Conservation (phyloP, 352 stramenopile species). For the Pythium dissimile region DNA sequence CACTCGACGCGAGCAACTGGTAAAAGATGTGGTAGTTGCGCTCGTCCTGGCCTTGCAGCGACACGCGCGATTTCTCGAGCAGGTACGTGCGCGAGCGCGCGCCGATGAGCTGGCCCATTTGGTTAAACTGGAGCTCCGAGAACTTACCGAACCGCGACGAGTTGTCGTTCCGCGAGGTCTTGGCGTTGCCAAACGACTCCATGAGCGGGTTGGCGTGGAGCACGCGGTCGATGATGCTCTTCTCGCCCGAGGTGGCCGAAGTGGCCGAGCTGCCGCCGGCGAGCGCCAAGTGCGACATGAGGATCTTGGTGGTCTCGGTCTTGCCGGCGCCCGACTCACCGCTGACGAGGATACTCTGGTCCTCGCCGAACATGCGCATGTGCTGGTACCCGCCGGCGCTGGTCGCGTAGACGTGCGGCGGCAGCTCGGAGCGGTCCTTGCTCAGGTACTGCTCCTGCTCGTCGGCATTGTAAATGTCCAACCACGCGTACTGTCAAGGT, state of each 20-base stretch:
- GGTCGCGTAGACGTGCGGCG: constrained; percentile 81
- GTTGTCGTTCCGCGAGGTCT: constrained; percentile 96
- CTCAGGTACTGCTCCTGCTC: constrained; percentile 78
- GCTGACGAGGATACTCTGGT: constrained; percentile 80
- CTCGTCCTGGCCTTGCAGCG: constrained; percentile 90
- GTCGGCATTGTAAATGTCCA: constrained; percentile 87
- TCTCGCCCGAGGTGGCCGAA: constrained; percentile 31
- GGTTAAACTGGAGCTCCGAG: constrained; percentile 93
- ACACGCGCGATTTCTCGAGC: constrained; percentile 88
- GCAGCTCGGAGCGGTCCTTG: constrained; percentile 62
- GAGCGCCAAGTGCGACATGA: constrained; percentile 93
- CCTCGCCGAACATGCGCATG: constrained; percentile 78
- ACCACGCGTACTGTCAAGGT: constrained; percentile 80
- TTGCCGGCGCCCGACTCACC: constrained; percentile 93
- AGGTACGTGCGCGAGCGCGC: constrained; percentile 82
- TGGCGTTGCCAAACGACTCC: constrained; percentile 96
- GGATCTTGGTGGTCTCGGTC: constrained; percentile 95
- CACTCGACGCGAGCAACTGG: constrained; percentile 79
- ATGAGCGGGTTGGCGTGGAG: constrained; percentile 84
- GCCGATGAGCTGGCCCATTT: constrained; percentile 76
- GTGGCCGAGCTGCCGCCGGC: constrained; percentile 25
- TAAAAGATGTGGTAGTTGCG: constrained; percentile 99
- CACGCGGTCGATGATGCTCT: constrained; percentile 80
- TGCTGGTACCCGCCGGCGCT: constrained; percentile 75
- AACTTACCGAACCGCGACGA: constrained; percentile 95